Conservation (phyloP, 2,329 filamentous ascomycete genomes). For the Ophiocordyceps camponoti-floridani region DNA sequence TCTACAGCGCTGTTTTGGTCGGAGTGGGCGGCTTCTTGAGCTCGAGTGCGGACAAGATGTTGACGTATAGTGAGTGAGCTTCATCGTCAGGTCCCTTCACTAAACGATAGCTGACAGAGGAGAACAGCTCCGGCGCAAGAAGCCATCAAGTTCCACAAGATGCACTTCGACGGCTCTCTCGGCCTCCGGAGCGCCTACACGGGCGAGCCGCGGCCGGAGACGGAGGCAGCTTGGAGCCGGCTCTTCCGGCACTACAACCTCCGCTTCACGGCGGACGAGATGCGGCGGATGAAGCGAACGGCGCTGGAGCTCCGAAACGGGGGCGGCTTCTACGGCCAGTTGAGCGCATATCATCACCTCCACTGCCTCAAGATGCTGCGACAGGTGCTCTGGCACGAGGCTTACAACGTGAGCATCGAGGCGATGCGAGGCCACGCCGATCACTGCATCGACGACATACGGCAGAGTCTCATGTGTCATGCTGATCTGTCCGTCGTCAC, state of each 20-base stretch:
- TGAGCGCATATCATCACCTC: background rate
- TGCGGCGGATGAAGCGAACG: background rate
- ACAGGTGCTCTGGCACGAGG: background rate
- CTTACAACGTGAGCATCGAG: background rate
- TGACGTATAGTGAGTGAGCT: background rate
- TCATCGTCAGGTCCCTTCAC: no score
- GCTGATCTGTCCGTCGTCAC: background rate
- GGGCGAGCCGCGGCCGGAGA: background rate
- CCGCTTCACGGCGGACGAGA: background rate
- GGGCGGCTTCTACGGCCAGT: background rate
- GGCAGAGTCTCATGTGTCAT: background rate
- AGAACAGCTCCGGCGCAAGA: background rate
- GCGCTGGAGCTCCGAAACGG: background rate
- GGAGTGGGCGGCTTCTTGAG: background rate
- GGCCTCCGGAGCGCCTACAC: background rate
- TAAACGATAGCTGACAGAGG: background rate
- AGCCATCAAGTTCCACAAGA: background rate
- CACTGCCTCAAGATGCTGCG: conserved; percentile 1
- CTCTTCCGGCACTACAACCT: background rate
- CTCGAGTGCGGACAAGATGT: background rate
- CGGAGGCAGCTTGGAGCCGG: background rate
- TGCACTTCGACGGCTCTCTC: background rate
- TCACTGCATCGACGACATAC: background rate
- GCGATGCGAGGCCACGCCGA: background rate
- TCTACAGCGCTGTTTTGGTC: background rate